Evolutionary conservation across 2,329 filamentous ascomycete species (phyloP).

Genomic region (Pseudocercospora fijiensis): DNA sequence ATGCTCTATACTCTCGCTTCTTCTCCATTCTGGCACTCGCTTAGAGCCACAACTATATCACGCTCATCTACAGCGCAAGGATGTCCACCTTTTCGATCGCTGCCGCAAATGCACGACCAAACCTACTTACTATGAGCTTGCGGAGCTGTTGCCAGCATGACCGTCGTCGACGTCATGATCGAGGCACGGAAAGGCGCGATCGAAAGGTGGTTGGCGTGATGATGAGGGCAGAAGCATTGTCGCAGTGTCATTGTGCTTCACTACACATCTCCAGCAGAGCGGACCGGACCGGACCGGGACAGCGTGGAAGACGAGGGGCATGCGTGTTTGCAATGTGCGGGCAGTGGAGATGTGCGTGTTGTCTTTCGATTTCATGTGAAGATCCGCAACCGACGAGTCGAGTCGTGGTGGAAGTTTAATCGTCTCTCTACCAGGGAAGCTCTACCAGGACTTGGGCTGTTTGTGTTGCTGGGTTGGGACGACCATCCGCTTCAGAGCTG

Average conservation of each 20-base stretch:
- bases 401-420: neutral
- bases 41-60: neutral
- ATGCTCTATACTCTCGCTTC: neutral
- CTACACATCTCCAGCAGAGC: too few species aligned
- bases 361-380: neutral
- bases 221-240: neutral
- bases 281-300: neutral
- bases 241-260: too few species aligned
- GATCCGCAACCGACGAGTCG: neutral
- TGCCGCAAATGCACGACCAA: neutral
- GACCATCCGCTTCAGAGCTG: neutral
- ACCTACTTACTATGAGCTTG: neutral
- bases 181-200: neutral
- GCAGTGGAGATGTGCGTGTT: neutral
- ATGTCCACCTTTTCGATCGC: neutral
- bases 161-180: neutral
- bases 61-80: neutral
- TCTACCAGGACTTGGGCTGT: neutral
- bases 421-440: neutral
- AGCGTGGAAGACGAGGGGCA: neutral
- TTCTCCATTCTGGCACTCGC: neutral
- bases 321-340: neutral
- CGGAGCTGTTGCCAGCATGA: conserved; percentile 5
- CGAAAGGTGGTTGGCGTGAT: neutral
- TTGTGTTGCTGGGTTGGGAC: conserved; percentile 1